Evolutionary conservation across 805 yeast species (phyloP), one percentile per base, ranked within the genome.

Genomic region (Yarrowia sp.): DNA sequence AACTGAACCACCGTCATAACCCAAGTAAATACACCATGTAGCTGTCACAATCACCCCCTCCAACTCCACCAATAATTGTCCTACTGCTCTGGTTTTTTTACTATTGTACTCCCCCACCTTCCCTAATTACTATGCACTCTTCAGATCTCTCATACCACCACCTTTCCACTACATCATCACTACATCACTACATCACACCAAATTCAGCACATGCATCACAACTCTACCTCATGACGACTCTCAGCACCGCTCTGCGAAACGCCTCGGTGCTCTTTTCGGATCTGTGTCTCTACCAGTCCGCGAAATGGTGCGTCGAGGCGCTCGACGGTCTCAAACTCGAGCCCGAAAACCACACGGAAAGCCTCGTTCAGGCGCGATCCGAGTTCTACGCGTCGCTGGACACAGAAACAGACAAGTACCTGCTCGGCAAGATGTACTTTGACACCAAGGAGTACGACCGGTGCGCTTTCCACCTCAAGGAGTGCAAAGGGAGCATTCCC

Each of bases 401-500:
- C 18, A 24, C 51, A 3, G 62, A 58, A 8, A 69, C 53, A 84
- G 84, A 62, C 79, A 81, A 75, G 63, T 74, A 87, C 25, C 66
- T 82, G 14, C 75, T 90, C 25, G 97, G 93, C 0, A 82, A 84
- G 61, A 72, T 88, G 0, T 85, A 88, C 69, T 90, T 93, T 76
- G 87, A 84, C 68, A 84, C 90, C 69, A 85, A 87, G 68, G 98
- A 94, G 73, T 93, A 86, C 70, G 93, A 86, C 63, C 75, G 98
- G 25, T 88, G 92, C 62, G 83, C 87, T 4, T 76, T 78, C 66
- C 79, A 78, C 13, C 74, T 94, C 63, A 78, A 77, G 62, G 77
- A 78, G 14, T 82, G 86, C 56, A 70, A 67, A 19, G 77, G 84
- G 3, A 38, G 59, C 18, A 67, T 66, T 29, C 62, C 67, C 4